Conservation (phyloP, 179 eudicot species). For the Beta corolliflora region DNA sequence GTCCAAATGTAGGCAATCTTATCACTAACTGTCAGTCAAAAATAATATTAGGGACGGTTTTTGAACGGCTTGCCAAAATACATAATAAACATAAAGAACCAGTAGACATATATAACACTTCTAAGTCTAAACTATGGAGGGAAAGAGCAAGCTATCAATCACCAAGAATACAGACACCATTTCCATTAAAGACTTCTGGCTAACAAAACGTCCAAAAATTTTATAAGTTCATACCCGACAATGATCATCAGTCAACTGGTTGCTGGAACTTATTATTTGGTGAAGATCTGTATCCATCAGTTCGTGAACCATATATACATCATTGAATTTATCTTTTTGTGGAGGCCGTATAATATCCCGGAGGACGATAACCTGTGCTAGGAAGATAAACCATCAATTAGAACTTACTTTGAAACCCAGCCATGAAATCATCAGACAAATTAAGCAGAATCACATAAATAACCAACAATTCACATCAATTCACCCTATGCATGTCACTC, state of each 20-base stretch:
- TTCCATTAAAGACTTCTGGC: not conserved
- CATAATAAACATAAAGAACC: too few species aligned
- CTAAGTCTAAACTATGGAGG: not conserved
- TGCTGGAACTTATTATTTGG: constrained; percentile 78
- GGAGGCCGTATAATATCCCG: constrained; percentile 84
- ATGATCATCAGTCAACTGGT: constrained; percentile 75
- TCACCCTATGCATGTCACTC: not conserved
- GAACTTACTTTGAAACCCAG: not conserved
- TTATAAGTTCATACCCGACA: constrained; percentile 64
- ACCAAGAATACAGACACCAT: not conserved
- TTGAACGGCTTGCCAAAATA: too few species aligned
- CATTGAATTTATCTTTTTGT: constrained; percentile 73
- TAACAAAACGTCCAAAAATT: constrained; percentile 11
- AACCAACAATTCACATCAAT: not conserved
- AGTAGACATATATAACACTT: not conserved
- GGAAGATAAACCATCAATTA: constrained; percentile 5
- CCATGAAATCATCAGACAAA: not conserved
- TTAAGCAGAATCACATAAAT: not conserved
- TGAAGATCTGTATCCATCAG: constrained; percentile 96
- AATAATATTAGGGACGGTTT: too few species aligned
- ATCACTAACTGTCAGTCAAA: too few species aligned
- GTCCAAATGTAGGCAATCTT: too few species aligned
- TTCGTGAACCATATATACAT: constrained; percentile 86
- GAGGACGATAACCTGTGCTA: constrained; percentile 63
- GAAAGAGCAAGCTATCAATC: not conserved